A percentile compares a stretch with the other conserved stretches of the same genome.
These are phyloP conservation scores for Ophiocordyceps unilateralis DNA, from an alignment of 2,329 filamentous ascomycete species.

Conservation along the genomic window DNA sequence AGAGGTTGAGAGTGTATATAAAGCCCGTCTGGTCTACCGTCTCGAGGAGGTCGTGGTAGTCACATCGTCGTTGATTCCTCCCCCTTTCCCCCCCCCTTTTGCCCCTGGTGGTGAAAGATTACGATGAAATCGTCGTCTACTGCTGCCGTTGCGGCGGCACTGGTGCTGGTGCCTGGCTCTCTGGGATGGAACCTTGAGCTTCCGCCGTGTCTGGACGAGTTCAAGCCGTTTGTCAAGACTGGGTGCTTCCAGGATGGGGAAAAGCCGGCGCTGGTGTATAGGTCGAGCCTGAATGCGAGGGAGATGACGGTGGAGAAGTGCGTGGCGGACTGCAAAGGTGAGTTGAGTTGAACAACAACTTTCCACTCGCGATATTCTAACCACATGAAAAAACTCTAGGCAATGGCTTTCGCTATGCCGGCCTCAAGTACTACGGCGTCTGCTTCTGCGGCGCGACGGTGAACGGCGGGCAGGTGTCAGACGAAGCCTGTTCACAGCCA, in stretches of 20 bases:
- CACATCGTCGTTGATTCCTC: too few relatives aligned
- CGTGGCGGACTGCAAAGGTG: too few relatives aligned
- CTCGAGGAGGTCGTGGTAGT: too few relatives aligned
- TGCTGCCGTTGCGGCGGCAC: conserved; percentile 18
- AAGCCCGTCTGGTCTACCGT: too few relatives aligned
- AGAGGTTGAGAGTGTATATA: background rate
- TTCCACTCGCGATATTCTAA: too few relatives aligned
- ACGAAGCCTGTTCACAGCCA: conserved; percentile 38
- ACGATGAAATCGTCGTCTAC: conserved; percentile 3
- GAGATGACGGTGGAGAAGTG: background rate
- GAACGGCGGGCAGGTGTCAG: conserved; percentile 31
- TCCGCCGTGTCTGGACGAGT: conserved; percentile 25
- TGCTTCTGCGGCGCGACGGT: conserved; percentile 37
- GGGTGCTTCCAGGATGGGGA: conserved; percentile 28
- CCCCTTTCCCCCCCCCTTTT: too few relatives aligned
- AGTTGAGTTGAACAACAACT: too few relatives aligned
- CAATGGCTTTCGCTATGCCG: conserved; percentile 32
- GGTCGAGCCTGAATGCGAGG: too few relatives aligned
- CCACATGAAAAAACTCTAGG: too few relatives aligned
- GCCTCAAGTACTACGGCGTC: conserved; percentile 31
- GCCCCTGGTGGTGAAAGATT: too few relatives aligned
- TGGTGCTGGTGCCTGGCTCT: conserved; percentile 18
- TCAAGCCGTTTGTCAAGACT: conserved; percentile 28
- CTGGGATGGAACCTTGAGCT: conserved; percentile 25
- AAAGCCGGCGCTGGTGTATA: conserved; percentile 21